phyloP scores from a whole-genome alignment of 2,329 filamentous ascomycete genomes.

The Ustulina deusta region DNA sequence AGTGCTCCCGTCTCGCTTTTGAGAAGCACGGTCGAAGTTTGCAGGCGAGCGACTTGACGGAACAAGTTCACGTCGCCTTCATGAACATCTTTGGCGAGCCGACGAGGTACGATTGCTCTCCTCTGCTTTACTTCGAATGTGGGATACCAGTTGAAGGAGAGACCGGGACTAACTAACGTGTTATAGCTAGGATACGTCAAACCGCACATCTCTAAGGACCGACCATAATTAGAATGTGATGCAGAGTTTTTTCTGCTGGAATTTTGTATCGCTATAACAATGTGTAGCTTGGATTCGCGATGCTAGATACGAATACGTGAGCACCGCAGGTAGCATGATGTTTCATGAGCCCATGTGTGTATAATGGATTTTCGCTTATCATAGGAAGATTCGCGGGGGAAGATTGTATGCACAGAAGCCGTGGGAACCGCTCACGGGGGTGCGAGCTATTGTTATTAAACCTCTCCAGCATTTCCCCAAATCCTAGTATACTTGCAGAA shows the following conservation, averaged over 20 bases:
- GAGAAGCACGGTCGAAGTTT: slow-evolving; percentile 85
- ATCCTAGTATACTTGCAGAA: not conserved
- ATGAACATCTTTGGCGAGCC: slow-evolving; percentile 80
- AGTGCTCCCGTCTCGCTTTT: slow-evolving; percentile 90
- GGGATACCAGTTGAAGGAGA: not conserved
- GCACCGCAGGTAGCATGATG: not conserved
- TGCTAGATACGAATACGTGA: not conserved
- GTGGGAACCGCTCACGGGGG: not conserved
- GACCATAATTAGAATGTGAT: not conserved
- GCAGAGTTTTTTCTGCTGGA: not conserved
- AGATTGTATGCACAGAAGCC: slow-evolving; percentile 24
- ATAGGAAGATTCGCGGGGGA: not conserved
- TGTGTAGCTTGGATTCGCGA: not conserved
- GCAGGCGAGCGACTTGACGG: slow-evolving; percentile 93
- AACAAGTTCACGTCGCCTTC: slow-evolving; percentile 88
- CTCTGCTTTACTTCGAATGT: slow-evolving; percentile 13
- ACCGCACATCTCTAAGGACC: slow-evolving; percentile 24
- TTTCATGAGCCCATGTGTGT: slow-evolving; percentile 5
- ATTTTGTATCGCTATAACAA: not conserved
- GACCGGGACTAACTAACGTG: slow-evolving; percentile 10
- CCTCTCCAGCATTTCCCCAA: not conserved
- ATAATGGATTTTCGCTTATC: not conserved
- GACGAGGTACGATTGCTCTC: slow-evolving; percentile 32
- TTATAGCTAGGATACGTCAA: slow-evolving; percentile 28
- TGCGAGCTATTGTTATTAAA: not conserved